Evolutionary conservation across 306 rosid species (phyloP), one percentile per base, ranked within the genome.

Genomic region (Malus sieversii): DNA sequence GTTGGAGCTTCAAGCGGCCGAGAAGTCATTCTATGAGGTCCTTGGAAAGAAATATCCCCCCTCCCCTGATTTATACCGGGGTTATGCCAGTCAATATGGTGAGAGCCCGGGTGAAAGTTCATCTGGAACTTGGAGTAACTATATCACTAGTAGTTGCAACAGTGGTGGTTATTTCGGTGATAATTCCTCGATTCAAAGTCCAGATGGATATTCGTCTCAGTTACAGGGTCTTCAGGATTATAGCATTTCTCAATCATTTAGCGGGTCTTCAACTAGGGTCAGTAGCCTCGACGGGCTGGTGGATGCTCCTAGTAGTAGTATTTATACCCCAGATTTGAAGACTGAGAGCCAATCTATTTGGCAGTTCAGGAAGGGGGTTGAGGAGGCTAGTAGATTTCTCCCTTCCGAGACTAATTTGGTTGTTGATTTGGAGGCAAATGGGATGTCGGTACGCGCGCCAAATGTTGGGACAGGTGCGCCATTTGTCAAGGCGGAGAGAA

Each of bases 1-100:
- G 77, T 82, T 92, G 81, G 98, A 92, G 83, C 96, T 95, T 87
- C 96, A 92, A 71, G 92, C 89, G 20, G 97, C 99, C 3, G 99
- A 92, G 87, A 90, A 85, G 84, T 80, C 98, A 3, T 88, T 96
- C 66, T 96, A 96, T 57, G 99, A 96, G 20, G 97, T 85, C 38
- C 88, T 96, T 67, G 98, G 98, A 10, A 82, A 96, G 76, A 87
- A 90, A 62, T 92, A 92, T 38, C 97, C 99, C n/a, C 90, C 90
- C 75, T 88, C 84, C 38, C 87, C 85, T 0, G 85, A 85, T 64
- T 87, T 70, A 52, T 74, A 70, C 79, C 73, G 53, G 6, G 48
- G 66, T 40, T 68, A 63, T 70, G 51, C 46, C 57, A 35, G 74
- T 86, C 87, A 76, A 58, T 79, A 79, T 72, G 84, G 70, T 79